These are phyloP conservation scores for Combretum micranthum DNA, from an alignment of 345 rosid genomes.

Conservation along the genomic window DNA sequence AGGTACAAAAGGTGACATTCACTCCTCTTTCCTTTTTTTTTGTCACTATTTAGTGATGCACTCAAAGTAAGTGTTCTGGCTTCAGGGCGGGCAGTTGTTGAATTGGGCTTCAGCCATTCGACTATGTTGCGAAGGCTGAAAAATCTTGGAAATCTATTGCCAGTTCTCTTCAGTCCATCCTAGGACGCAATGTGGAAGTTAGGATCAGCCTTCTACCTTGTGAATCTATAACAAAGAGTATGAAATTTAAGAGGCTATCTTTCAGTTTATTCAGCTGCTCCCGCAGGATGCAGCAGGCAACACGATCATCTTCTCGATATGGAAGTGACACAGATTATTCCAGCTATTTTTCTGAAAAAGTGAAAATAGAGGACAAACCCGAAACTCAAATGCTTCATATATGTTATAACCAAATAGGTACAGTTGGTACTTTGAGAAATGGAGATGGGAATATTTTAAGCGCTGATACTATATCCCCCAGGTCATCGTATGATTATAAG, in stretches of 20 bases:
- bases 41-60: background rate
- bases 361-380: slow-evolving; percentile 22
- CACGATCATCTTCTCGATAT: slow-evolving; percentile 25
- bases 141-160: slow-evolving; percentile 94
- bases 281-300: slow-evolving; percentile 45
- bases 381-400: slow-evolving; percentile 25
- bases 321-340: slow-evolving; percentile 39
- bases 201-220: slow-evolving; percentile 53
- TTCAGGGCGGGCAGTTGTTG: slow-evolving; percentile 75
- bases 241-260: slow-evolving; percentile 45
- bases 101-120: slow-evolving; percentile 57
- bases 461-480: slow-evolving; percentile 27
- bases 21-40: background rate
- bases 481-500: slow-evolving; percentile 27
- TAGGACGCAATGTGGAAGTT: slow-evolving; percentile 89
- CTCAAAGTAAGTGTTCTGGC: background rate
- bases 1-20: too few relatives aligned
- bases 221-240: slow-evolving; percentile 36
- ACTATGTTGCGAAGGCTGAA: slow-evolving; percentile 66
- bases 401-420: slow-evolving; percentile 23
- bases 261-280: slow-evolving; percentile 73
- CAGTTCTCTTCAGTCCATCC: slow-evolving; percentile 60
- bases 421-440: slow-evolving; percentile 50
- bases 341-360: slow-evolving; percentile 40
- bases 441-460: slow-evolving; percentile 72